Percentiles rank a stretch among this genome's conserved stretches.
phyloP scores from a whole-genome alignment of 768 basidiomycete genomes.

The Termitomyces bulborhizus region DNA sequence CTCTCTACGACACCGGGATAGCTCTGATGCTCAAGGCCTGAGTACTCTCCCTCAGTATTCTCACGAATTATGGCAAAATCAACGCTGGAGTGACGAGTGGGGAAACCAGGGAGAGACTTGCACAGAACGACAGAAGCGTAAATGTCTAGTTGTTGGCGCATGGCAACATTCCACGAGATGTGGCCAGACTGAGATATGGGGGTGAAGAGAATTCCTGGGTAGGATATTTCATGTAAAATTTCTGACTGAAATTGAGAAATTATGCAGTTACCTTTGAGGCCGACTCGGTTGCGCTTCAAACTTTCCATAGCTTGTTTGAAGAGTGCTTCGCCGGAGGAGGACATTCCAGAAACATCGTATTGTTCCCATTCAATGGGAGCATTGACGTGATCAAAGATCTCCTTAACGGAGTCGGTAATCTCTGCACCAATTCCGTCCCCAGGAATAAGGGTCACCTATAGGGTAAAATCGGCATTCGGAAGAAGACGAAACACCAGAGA shows the following conservation, averaged over 20 bases:
- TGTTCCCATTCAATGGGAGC: slow-evolving; percentile 99
- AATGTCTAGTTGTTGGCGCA: slow-evolving; percentile 99
- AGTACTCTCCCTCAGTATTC: slow-evolving; percentile 99
- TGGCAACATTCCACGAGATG: slow-evolving; percentile 99
- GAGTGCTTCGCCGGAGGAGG: slow-evolving; percentile 86
- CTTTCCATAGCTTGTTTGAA: slow-evolving; percentile 99
- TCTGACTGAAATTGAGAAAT: not conserved
- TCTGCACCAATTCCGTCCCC: slow-evolving; percentile 98
- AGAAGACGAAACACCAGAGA: slow-evolving; percentile 5
- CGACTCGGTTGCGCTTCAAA: slow-evolving; percentile 94
- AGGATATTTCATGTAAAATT: not conserved
- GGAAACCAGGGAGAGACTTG: slow-evolving; percentile 95
- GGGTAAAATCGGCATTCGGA: slow-evolving; percentile 18
- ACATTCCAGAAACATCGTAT: slow-evolving; percentile 96
- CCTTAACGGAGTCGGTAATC: slow-evolving; percentile 97
- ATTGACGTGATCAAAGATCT: slow-evolving; percentile 96
- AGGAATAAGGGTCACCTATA: slow-evolving; percentile 91
- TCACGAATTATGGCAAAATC: slow-evolving; percentile 99
- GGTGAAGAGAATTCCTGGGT: slow-evolving; percentile 92
- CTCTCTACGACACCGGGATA: slow-evolving; percentile 98
- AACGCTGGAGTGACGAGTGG: slow-evolving; percentile 93
- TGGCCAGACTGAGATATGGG: slow-evolving; percentile 95
- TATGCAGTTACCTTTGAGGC: slow-evolving; percentile 77
- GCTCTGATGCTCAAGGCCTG: slow-evolving; percentile 95
- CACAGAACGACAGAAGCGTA: slow-evolving; percentile 98